Percentiles rank a stretch among this genome's conserved stretches.
phyloP scores from a whole-genome alignment of 75 land plant genomes.

The Adiantum capillusveneris region DNA sequence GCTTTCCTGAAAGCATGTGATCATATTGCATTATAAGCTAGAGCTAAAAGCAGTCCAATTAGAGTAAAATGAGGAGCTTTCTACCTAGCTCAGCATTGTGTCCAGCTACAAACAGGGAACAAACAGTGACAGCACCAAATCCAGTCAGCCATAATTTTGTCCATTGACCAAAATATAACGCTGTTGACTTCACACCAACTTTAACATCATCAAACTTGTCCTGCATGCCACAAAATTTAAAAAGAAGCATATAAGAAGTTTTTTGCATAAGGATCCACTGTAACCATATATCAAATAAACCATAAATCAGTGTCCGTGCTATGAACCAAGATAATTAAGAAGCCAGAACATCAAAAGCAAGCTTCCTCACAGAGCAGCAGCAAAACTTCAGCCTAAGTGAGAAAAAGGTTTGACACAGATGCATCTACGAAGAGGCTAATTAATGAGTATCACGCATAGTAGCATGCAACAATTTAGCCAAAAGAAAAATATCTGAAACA shows the following conservation, averaged over 20 bases:
- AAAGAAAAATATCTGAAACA: too few relatives aligned
- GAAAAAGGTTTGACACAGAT: too few relatives aligned
- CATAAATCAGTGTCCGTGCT: background rate
- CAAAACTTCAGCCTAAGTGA: too few relatives aligned
- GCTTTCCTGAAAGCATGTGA: constrained; percentile 3
- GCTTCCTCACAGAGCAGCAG: too few relatives aligned
- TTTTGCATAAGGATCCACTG: background rate
- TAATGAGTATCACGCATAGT: too few relatives aligned
- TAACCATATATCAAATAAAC: background rate
- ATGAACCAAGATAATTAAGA: too few relatives aligned
- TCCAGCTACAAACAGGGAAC: constrained; percentile 68
- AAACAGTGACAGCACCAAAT: constrained; percentile 62
- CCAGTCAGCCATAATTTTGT: constrained; percentile 64
- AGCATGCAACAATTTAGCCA: too few relatives aligned
- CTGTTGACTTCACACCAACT: constrained; percentile 96
- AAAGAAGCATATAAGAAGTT: background rate
- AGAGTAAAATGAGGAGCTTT: too few relatives aligned
- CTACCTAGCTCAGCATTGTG: constrained; percentile 74
- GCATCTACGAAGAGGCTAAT: too few relatives aligned
- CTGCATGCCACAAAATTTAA: constrained; percentile 17
- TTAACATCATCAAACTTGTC: constrained; percentile 92
- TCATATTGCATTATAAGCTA: background rate
- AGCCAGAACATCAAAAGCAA: too few relatives aligned
- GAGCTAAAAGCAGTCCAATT: constrained; percentile 5
- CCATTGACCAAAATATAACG: constrained; percentile 74